These are phyloP conservation scores for Leishmania lainsoni DNA, from an alignment of 208 protist species.

Conservation along the genomic window DNA sequence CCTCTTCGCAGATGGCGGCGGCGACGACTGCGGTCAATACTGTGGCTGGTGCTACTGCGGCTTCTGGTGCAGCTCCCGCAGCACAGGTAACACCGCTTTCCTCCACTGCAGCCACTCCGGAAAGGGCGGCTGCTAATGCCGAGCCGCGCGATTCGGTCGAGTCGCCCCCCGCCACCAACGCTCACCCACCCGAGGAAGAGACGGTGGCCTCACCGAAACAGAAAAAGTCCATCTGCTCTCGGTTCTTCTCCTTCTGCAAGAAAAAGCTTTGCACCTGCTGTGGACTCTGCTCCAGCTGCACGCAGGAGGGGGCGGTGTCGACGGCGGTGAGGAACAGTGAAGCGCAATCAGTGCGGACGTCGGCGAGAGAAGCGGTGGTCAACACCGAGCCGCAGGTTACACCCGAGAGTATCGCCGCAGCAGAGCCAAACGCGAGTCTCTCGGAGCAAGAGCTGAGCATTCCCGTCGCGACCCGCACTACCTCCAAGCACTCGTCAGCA, in stretches of 20 bases:
- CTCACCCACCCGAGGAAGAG: background rate
- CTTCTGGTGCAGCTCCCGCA: background rate
- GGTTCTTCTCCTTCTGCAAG: constrained; percentile 7
- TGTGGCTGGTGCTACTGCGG: background rate
- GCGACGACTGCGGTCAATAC: background rate
- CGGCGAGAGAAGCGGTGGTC: background rate
- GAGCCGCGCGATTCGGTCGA: background rate
- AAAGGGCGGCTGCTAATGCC: background rate
- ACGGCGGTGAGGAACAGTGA: background rate
- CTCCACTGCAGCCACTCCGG: background rate
- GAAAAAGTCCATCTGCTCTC: constrained; percentile 6
- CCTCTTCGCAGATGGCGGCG: background rate
- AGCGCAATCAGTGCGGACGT: background rate
- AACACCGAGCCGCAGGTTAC: background rate
- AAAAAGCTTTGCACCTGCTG: background rate
- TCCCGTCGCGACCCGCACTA: background rate
- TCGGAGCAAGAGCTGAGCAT: constrained; percentile 17
- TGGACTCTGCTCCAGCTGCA: background rate
- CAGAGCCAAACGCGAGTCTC: background rate
- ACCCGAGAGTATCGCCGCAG: background rate
- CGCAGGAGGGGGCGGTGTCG: background rate
- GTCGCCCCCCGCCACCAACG: background rate
- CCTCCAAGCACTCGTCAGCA: background rate
- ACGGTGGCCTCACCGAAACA: background rate
- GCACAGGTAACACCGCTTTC: background rate